Base-by-base conservation (phyloP, 176 grass and related monocot species). In the Miscanthus lutarioriparius region DNA sequence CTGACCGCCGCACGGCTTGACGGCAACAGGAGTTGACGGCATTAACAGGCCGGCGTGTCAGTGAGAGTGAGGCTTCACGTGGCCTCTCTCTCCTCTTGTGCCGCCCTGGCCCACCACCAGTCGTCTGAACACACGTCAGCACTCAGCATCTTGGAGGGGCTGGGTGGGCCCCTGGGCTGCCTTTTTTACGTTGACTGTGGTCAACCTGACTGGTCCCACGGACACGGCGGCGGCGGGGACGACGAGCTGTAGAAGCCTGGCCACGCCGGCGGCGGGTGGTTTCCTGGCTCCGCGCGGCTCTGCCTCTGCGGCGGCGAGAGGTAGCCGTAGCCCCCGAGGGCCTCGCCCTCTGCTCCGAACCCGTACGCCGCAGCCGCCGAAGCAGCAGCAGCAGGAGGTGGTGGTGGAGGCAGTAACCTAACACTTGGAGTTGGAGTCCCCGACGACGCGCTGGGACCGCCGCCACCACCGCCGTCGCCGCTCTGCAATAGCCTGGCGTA, bases 201-300 rank as follows among this genome's bases (percentile, higher is more conserved):
- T 82, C 40, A 89, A 58, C 53, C 65, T 5, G 53, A 82, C 25
- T 67, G 83, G 43, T 67, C 71, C 19, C 74, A 86, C 2, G 67
- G 71, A 39, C 64, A 88, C 3, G 71, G 75, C 45, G 56, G 74
- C 35, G 85, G 74, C 35, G 85, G 79, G 38, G 78, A 75, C 48
- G 30, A 23, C 32, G 76, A 75, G 37, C 86, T 35, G 27, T 78
- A 48, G 27, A 66, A 5, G 70, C 70, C 74, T 19, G 61, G 12
- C 87, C 85, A 91, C 20, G 74, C 25, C 59, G 81, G 16, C 59
- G 64, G 72, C 32, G 79, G 40, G 41, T 51, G 74, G 26, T 19
- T 2, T 61, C 76, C 63, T 3, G 4, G 12, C 8, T 51, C 74
- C 14, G 25, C 51, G 19, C 16, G n/a, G 70, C 64, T 61, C n/a